Conservation (phyloP, 257 asterid species). For the Anisodus tanguticus region DNA sequence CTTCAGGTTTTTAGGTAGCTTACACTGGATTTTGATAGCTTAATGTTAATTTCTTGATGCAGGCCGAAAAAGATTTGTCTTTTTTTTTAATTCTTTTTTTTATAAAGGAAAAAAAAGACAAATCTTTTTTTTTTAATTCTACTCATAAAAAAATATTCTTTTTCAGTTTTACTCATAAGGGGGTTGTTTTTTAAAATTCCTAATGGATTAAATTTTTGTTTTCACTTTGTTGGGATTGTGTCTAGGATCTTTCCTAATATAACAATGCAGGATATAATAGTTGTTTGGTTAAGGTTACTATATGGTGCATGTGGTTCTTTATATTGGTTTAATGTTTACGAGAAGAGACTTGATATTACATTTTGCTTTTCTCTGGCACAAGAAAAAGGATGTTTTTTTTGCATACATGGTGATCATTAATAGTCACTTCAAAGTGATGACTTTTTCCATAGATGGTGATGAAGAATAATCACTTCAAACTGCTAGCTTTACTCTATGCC, state of each 20-base stretch:
- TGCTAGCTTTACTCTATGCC: conserved; percentile 12
- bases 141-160: background rate
- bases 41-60: background rate
- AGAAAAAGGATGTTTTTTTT: background rate
- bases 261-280: background rate
- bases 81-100: background rate
- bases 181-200: background rate
- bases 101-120: too few relatives aligned
- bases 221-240: background rate
- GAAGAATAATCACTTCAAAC: background rate
- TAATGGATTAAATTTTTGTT: background rate
- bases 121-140: background rate
- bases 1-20: background rate
- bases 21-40: background rate
- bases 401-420: background rate
- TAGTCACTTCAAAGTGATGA: background rate
- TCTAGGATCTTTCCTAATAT: background rate
- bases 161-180: background rate
- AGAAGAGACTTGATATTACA: background rate
- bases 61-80: background rate
- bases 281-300: background rate
- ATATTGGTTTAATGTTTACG: background rate
- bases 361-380: background rate
- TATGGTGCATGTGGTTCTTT: background rate
- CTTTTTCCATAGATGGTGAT: background rate